Base-by-base conservation (phyloP, 306 rosid genomes). In the Quercus dentata region DNA sequence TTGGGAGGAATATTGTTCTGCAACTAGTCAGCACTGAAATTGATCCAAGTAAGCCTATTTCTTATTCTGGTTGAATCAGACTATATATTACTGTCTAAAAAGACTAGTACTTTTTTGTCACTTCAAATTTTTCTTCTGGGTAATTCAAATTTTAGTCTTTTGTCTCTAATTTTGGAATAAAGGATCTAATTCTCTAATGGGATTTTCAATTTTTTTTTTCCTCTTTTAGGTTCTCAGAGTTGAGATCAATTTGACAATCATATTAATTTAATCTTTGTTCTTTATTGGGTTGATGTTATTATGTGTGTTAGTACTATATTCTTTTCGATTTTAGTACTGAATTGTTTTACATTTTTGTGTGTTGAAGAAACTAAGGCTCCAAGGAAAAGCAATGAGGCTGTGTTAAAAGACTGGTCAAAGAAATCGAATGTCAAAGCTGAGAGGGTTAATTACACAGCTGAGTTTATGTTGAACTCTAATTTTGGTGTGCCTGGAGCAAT, bases 401-500 rank as follows among this genome's bases (percentile, higher is more conserved):
- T 83, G 33, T n/a, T 95, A 21, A 88, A 81, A 76, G 99, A 91
- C 19, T 95, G 98, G 99, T 88, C 97, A 3, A 86, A 93, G 92
- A 95, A 95, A 74, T 75, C 86, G 1, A 90, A 79, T 81, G 58
- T 84, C 8, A 86, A 88, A 72, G 88, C 90, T 0, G 97, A 91
- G 87, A 85, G 90, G 77, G 98, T 95, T 8, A 85, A 89, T 78
- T 95, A 95, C 91, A 93, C 62, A 76, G 98, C 99, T 23, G 99
- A 95, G 65, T 93, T 93, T 81, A 68, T 69, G 21, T 87, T 95
- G 63, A 91, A 88, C 70, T 93, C 99, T 0, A 83, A 55, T 75
- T 95, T 95, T 83, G 97, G 97, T 3, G 80, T 73, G 56, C 92
- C 96, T 4, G 99, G 98, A 79, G 99, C 98, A 15, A 95, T 95